Evolutionary conservation across 1,284 basidiomycete species (phyloP), one percentile per base, ranked within the genome.

Genomic region (Moesziomyces antarcticus): DNA sequence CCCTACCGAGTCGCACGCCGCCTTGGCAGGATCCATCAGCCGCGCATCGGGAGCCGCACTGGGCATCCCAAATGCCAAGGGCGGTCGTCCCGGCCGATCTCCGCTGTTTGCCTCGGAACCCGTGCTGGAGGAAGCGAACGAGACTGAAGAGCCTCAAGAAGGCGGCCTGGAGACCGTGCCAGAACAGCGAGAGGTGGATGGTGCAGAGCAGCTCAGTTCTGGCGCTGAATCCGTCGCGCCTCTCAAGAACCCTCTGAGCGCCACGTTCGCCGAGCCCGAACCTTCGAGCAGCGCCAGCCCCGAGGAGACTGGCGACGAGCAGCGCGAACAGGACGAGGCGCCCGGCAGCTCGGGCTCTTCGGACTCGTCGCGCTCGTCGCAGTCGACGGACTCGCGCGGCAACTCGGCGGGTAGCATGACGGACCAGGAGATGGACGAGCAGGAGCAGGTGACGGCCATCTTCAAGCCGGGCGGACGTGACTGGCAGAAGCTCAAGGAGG

Each of bases 391-490:
- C 22, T 72, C 63, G 33, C 62, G 47, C 10, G 50, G 50, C 33
- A 59, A 52, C 10, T 73, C 70, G 22, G 59, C 51, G 14, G 58
- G 58, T 18, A 66, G 63, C 33, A 41, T 65, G 48, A 73, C 61
- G 2, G 70, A 73, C 20, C 60, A 73, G 20, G 72, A 77, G 16
- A 22, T 60, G 11, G 75, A 75, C 35, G 65, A 70, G 2, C 61
- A 73, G n/a, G 69, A 80, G n/a, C 78, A 76, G 43, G 61, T 79
- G 24, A 80, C 78, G 0, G 78, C 78, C 20, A 73, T 78, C 52
- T 80, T 66, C 58, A 64, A 78, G 50, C 78, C 78, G 0, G 73
- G 71, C 24, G 66, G 66, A 21, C 60, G 64, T 25, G 78, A 81
- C 50, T 81, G 79, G 79, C 65, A 70, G 27, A 73, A 76, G 56